phyloP scores from a whole-genome alignment of 1,139 yeast species.

The Pichia sp. region DNA sequence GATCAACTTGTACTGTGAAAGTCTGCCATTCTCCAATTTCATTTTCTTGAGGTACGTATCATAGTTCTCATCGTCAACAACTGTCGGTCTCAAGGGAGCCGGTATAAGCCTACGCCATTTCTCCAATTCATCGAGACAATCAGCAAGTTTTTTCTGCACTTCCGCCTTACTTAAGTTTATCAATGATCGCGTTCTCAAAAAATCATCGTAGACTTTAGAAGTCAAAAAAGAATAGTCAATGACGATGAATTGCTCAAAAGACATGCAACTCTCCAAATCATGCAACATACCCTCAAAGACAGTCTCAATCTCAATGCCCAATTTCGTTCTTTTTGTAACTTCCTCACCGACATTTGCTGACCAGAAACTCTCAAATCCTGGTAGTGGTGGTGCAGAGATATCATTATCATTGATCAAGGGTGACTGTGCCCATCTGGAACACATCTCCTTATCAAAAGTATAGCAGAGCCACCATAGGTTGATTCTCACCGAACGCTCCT shows the following conservation, averaged over 20 bases:
- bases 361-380: constrained; percentile 20
- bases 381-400: constrained; percentile 30
- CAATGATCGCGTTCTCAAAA: constrained; percentile 24
- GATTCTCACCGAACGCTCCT: constrained; percentile 35
- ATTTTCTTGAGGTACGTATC: constrained; percentile 6
- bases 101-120: constrained; percentile 24
- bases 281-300: constrained; percentile 4
- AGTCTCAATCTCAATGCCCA: constrained; percentile 8
- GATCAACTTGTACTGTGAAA: constrained; percentile 8
- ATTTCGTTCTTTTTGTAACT: constrained; percentile 4
- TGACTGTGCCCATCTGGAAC: constrained; percentile 54
- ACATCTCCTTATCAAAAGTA: constrained; percentile 44
- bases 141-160: constrained; percentile 9
- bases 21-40: constrained; percentile 1
- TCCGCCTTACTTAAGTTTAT: constrained; percentile 14
- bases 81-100: constrained; percentile 15
- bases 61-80: constrained; percentile 9
- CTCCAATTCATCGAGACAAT: constrained; percentile 20
- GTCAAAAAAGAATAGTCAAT: constrained; percentile 20
- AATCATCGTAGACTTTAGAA: constrained; percentile 19
- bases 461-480: constrained; percentile 53
- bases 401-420: constrained; percentile 49
- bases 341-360: constrained; percentile 32
- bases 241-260: constrained; percentile 14
- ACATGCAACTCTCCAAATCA: background rate